These are phyloP conservation scores for Nannizziopsis arthrosporioides DNA, from an alignment of 2,329 filamentous ascomycete species.

Conservation along the genomic window DNA sequence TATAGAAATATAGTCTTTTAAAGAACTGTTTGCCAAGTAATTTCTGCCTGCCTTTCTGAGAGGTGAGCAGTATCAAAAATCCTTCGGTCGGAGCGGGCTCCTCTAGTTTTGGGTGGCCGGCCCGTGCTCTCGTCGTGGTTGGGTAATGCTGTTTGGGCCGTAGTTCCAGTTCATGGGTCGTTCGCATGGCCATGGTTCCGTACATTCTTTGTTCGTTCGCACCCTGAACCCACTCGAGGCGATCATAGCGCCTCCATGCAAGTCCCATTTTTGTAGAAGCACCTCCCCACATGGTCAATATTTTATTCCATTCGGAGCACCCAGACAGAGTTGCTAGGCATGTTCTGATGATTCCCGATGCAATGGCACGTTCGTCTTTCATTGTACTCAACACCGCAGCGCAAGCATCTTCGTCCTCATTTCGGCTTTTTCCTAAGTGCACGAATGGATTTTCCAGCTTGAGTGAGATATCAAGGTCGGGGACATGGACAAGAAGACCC, in stretches of 20 bases:
- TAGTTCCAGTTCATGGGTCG: conserved; percentile 54
- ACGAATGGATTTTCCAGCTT: conserved; percentile 50
- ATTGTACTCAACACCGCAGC: conserved; percentile 17
- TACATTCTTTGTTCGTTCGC: conserved; percentile 57
- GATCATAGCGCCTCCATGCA: conserved; percentile 58
- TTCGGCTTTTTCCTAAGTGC: conserved; percentile 36
- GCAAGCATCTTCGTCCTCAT: conserved; percentile 35
- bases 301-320: conserved; percentile 47
- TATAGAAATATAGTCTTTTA: conserved; percentile 55
- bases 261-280: conserved; percentile 49
- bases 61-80: conserved; percentile 53
- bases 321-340: conserved; percentile 49
- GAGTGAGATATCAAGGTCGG: conserved; percentile 50
- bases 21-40: conserved; percentile 50
- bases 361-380: conserved; percentile 44
- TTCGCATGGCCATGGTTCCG: conserved; percentile 55
- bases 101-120: conserved; percentile 33
- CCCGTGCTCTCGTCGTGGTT: conserved; percentile 35
- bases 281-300: conserved; percentile 46
- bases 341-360: conserved; percentile 44
- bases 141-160: conserved; percentile 55
- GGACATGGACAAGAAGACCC: conserved; percentile 50
- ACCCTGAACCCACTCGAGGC: conserved; percentile 57
- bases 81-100: conserved; percentile 55
- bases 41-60: conserved; percentile 49